A percentile compares a stretch with the other conserved stretches of the same genome.
phyloP scores from a whole-genome alignment of 805 yeast genomes.

The Candida dendrica region DNA sequence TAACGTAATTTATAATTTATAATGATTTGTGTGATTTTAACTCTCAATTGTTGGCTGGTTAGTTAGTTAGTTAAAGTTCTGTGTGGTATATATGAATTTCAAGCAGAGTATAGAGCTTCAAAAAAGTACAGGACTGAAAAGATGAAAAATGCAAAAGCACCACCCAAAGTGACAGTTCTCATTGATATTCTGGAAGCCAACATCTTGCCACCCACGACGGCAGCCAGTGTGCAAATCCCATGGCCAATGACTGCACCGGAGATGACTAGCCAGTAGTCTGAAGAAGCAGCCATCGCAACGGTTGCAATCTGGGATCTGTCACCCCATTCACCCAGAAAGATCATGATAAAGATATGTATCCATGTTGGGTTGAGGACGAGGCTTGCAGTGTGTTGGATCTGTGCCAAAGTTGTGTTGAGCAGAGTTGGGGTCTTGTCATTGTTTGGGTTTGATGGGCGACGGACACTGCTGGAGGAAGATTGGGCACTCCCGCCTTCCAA shows the following conservation, averaged over 20 bases:
- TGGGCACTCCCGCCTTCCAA: constrained; percentile 38
- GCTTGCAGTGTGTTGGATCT: constrained; percentile 47
- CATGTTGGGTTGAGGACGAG: constrained; percentile 78
- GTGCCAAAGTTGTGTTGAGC: constrained; percentile 19
- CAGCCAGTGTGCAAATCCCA: constrained; percentile 76
- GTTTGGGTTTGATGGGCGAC: constrained; percentile 5
- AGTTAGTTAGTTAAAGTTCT: too few relatives aligned
- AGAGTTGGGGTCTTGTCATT: constrained; percentile 6
- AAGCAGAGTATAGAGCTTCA: constrained; percentile 43
- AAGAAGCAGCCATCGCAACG: constrained; percentile 97
- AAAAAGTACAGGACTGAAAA: constrained; percentile 77
- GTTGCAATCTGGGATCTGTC: constrained; percentile 98
- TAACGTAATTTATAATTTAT: too few relatives aligned
- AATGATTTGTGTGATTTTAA: too few relatives aligned
- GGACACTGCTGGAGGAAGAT: not conserved
- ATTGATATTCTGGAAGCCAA: constrained; percentile 84
- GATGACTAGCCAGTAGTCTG: constrained; percentile 83
- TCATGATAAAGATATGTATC: constrained; percentile 93
- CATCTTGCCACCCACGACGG: constrained; percentile 90
- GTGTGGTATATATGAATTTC: too few relatives aligned
- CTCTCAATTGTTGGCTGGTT: too few relatives aligned
- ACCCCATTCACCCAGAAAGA: constrained; percentile 98
- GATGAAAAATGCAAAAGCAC: constrained; percentile 78
- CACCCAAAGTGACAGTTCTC: constrained; percentile 88
- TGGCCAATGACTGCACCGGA: constrained; percentile 90